Percentiles rank a stretch among this genome's conserved stretches.
phyloP scores from a whole-genome alignment of 139 green algal species.

The Chlorella vulgaris region DNA sequence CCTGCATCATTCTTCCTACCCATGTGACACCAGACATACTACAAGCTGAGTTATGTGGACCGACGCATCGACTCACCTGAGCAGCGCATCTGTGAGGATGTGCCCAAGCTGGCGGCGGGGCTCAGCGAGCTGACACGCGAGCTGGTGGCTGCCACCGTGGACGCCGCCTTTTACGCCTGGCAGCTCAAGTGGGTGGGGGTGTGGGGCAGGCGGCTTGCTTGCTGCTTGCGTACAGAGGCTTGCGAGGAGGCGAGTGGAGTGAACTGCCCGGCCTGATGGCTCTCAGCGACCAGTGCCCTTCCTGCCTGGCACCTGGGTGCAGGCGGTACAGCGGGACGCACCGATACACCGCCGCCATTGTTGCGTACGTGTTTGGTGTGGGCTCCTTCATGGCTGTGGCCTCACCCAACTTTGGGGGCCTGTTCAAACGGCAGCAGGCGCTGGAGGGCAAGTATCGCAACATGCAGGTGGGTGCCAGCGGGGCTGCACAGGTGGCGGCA shows the following conservation, averaged over 20 bases:
- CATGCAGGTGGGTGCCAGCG: constrained; percentile 37
- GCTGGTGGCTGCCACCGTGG: constrained; percentile 50
- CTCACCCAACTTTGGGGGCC: constrained; percentile 64
- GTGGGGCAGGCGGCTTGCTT: too few species aligned
- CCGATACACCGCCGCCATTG: constrained; percentile 68
- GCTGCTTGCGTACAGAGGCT: too few species aligned
- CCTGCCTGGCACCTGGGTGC: too few species aligned
- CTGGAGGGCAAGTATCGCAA: constrained; percentile 58
- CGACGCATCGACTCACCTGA: constrained; percentile 62
- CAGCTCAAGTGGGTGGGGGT: constrained; percentile 41
- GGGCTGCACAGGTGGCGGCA: too few species aligned
- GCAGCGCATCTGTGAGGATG: constrained; percentile 76
- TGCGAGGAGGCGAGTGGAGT: too few species aligned
- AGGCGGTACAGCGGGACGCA: constrained; percentile 64
- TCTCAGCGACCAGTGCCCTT: too few species aligned
- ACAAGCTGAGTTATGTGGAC: constrained; percentile 78
- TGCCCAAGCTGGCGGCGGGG: constrained; percentile 61
- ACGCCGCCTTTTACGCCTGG: constrained; percentile 69
- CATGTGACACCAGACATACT: constrained; percentile 54
- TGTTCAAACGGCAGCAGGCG: constrained; percentile 63
- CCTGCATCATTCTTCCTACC: background rate
- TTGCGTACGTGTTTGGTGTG: constrained; percentile 67
- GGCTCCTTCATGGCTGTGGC: constrained; percentile 51
- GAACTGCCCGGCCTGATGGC: too few species aligned
- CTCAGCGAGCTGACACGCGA: constrained; percentile 61